Percentiles rank a stretch among this genome's conserved stretches.
Evolutionary conservation across 768 basidiomycete genomes (phyloP).

Genomic region (Boletus sp.): DNA sequence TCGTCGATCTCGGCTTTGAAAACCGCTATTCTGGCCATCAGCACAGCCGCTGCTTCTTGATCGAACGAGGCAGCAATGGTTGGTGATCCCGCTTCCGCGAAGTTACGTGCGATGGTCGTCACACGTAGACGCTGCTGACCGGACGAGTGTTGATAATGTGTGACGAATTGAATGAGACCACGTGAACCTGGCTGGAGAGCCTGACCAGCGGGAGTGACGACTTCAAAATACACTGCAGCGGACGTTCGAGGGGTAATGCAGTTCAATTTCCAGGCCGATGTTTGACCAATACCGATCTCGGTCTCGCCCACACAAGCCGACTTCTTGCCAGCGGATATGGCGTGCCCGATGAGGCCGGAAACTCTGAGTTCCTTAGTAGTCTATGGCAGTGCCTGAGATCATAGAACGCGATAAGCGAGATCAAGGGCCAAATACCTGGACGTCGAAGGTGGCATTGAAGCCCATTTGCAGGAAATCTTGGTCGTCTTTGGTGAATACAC

Average conservation of each 20-base stretch:
- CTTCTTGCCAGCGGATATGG: slow-evolving; percentile 96
- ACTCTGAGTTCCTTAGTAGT: slow-evolving; percentile 99
- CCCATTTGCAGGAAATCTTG: slow-evolving; percentile 94
- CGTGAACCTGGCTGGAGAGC: slow-evolving; percentile 85
- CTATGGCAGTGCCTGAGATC: slow-evolving; percentile 38
- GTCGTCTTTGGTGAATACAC: slow-evolving; percentile 89
- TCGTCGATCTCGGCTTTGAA: slow-evolving; percentile 99
- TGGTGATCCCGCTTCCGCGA: slow-evolving; percentile 96
- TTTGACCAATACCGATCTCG: slow-evolving; percentile 98
- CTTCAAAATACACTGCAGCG: slow-evolving; percentile 95
- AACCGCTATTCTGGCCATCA: slow-evolving; percentile 98
- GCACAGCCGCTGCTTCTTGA: slow-evolving; percentile 95
- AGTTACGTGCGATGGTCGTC: slow-evolving; percentile 97
- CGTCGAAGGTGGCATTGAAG: slow-evolving; percentile 98
- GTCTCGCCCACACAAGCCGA: slow-evolving; percentile 97
- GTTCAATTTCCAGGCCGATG: slow-evolving; percentile 98
- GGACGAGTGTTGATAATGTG: slow-evolving; percentile 96
- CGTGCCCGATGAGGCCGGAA: slow-evolving; percentile 96
- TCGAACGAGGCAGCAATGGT: slow-evolving; percentile 93
- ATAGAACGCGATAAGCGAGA: background rate
- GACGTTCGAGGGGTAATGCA: slow-evolving; percentile 84
- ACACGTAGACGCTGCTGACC: slow-evolving; percentile 95
- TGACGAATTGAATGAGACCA: slow-evolving; percentile 96
- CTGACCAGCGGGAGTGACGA: slow-evolving; percentile 95
- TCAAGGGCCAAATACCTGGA: slow-evolving; percentile 58